These are phyloP conservation scores for Microdochium nivale DNA, from an alignment of 2,329 filamentous ascomycete genomes.

Conservation along the genomic window DNA sequence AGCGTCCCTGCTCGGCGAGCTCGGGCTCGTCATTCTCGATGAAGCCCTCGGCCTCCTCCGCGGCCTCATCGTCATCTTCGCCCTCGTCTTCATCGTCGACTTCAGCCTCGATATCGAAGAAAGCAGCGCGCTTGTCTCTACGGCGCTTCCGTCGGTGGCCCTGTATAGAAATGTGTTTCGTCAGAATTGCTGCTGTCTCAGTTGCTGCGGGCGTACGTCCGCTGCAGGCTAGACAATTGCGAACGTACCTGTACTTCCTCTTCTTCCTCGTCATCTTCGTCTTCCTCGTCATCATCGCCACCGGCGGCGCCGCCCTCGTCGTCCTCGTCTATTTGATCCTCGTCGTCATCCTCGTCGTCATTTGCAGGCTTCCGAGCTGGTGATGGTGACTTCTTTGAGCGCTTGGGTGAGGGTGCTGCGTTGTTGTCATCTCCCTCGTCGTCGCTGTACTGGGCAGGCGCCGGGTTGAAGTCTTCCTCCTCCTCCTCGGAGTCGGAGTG, in stretches of 20 bases:
- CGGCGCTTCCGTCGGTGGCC: slow-evolving; percentile 73
- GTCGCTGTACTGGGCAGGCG: slow-evolving; percentile 64
- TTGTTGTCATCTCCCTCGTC: slow-evolving; percentile 44
- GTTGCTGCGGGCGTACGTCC: not conserved
- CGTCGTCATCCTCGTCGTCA: slow-evolving; percentile 22
- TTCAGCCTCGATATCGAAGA: slow-evolving; percentile 97
- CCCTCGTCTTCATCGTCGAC: slow-evolving; percentile 90
- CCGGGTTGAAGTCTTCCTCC: slow-evolving; percentile 85
- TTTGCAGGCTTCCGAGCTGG: slow-evolving; percentile 4
- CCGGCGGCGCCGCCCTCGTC: slow-evolving; percentile 36
- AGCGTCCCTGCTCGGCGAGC: slow-evolving; percentile 66
- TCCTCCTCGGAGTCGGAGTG: slow-evolving; percentile 63
- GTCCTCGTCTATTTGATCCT: slow-evolving; percentile 37
- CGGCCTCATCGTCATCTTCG: slow-evolving; percentile 83
- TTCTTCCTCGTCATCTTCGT: slow-evolving; percentile 54
- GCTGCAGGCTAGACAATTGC: not conserved
- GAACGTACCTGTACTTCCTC: slow-evolving; percentile 55
- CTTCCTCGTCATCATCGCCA: slow-evolving; percentile 45
- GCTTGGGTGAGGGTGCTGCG: slow-evolving; percentile 7
- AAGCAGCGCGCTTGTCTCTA: slow-evolving; percentile 68
- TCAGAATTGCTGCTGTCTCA: slow-evolving; percentile 4
- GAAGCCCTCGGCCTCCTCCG: slow-evolving; percentile 73
- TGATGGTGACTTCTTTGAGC: slow-evolving; percentile 2
- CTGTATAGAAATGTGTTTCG: slow-evolving; percentile 21
- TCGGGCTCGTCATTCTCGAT: slow-evolving; percentile 90